Evolutionary conservation across 345 rosid genomes (phyloP).

Genomic region (Leavenworthia alabamica): DNA sequence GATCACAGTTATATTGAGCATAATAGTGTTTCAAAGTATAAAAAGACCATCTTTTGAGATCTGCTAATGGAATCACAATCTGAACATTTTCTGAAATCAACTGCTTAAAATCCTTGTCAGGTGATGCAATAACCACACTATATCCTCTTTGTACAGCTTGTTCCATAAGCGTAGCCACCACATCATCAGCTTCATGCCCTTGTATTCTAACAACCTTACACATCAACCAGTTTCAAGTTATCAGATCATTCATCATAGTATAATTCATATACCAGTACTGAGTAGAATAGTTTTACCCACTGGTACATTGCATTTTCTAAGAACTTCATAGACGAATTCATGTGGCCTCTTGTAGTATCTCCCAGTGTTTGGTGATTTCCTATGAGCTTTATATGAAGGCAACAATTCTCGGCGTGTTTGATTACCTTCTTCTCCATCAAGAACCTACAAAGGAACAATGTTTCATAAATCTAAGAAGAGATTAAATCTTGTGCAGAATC

Average conservation of each 20-base stretch:
- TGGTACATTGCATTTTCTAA: conserved; percentile 73
- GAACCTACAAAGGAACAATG: conserved; percentile 45
- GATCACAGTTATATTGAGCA: conserved; percentile 79
- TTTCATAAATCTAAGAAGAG: neutral
- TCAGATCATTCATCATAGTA: neutral
- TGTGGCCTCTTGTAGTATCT: conserved; percentile 41
- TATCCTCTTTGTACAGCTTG: conserved; percentile 66
- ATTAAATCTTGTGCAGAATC: neutral
- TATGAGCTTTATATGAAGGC: conserved; percentile 84
- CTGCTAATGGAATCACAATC: conserved; percentile 71
- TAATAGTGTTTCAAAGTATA: conserved; percentile 72
- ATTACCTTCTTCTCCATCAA: conserved; percentile 74
- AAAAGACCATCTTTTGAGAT: conserved; percentile 79
- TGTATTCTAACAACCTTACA: conserved; percentile 58
- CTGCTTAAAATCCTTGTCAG: conserved; percentile 97
- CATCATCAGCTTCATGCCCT: conserved; percentile 91
- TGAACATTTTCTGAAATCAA: conserved; percentile 86
- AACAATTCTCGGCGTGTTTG: conserved; percentile 59
- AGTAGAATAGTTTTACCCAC: conserved; percentile 40
- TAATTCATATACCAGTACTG: neutral
- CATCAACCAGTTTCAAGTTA: conserved; percentile 14
- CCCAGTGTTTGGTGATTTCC: conserved; percentile 39
- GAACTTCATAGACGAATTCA: conserved; percentile 49
- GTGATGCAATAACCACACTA: conserved; percentile 75
- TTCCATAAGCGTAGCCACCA: conserved; percentile 66